A percentile compares a stretch with the other conserved stretches of the same genome.
Evolutionary conservation across 139 green algal species (phyloP).

Genomic region (Desmodesmus armatus): DNA sequence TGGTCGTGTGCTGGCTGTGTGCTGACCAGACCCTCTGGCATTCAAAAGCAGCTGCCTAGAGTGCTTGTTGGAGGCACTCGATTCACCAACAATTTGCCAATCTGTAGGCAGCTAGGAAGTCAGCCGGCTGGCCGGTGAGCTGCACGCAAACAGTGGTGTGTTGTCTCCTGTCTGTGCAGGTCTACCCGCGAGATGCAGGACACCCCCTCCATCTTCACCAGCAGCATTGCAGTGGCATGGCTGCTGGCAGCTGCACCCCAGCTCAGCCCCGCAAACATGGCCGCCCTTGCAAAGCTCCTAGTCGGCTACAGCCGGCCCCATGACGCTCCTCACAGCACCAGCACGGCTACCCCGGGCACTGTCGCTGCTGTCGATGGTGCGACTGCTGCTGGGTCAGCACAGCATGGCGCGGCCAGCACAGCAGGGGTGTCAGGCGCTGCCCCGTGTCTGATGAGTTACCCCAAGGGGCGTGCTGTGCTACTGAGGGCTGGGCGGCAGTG

Average conservation of each 20-base stretch:
- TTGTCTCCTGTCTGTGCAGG: slow-evolving; percentile 4
- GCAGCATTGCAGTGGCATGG: background rate
- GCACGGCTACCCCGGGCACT: too few relatives aligned
- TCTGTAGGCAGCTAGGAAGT: background rate
- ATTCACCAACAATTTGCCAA: background rate
- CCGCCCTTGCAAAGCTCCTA: slow-evolving; percentile 13
- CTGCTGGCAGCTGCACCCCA: slow-evolving; percentile 3
- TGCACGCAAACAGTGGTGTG: background rate
- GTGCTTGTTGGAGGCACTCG: background rate
- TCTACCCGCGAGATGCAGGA: background rate
- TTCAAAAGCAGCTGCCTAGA: background rate
- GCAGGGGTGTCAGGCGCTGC: background rate
- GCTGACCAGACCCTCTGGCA: background rate
- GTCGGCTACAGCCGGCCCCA: too few relatives aligned
- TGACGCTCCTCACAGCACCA: too few relatives aligned
- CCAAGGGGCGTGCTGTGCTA: too few relatives aligned
- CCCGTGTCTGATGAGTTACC: background rate
- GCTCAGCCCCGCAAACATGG: slow-evolving; percentile 24
- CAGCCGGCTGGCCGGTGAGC: background rate
- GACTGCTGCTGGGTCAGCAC: background rate
- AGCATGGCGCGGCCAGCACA: background rate
- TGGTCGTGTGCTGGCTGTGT: background rate
- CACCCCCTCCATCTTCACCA: slow-evolving; percentile 18
- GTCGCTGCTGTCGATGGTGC: background rate
- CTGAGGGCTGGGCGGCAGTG: too few relatives aligned